phyloP scores from a whole-genome alignment of 2,329 filamentous ascomycete genomes.

The Paecilomyces niveus region DNA sequence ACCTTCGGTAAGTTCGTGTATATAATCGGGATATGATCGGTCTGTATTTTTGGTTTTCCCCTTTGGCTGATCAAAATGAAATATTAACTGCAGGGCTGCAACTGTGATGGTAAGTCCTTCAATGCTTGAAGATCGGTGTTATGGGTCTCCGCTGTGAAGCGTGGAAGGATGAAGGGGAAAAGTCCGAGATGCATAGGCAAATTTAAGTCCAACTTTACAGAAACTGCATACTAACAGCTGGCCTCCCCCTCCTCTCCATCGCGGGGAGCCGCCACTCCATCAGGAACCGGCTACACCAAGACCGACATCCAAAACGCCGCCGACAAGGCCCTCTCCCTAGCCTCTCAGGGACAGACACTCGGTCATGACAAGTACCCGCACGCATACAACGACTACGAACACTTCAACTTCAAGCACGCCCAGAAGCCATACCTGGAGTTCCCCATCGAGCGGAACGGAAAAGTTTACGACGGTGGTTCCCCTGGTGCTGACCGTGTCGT shows the following conservation, averaged over 20 bases:
- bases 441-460: conserved; percentile 16
- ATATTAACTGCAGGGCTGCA: not conserved
- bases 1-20: not conserved
- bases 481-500: conserved; percentile 25
- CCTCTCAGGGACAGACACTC: conserved; percentile 14
- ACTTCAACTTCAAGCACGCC: conserved; percentile 21
- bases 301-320: conserved; percentile 17
- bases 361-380: conserved; percentile 24
- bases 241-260: no score
- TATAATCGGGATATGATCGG: not conserved
- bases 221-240: no score
- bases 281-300: conserved; percentile 11
- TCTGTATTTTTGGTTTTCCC: not conserved
- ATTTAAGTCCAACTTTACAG: no score
- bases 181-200: no score
- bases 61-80: not conserved
- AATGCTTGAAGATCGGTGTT: no score
- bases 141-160: no score
- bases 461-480: conserved; percentile 13
- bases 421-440: conserved; percentile 25
- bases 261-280: no score
- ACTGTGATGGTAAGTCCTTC: not conserved
- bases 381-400: conserved; percentile 27
- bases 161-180: no score
- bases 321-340: conserved; percentile 15